Conservation (phyloP, 1,139 yeast species). For the Arxiozyma heterogenica region DNA sequence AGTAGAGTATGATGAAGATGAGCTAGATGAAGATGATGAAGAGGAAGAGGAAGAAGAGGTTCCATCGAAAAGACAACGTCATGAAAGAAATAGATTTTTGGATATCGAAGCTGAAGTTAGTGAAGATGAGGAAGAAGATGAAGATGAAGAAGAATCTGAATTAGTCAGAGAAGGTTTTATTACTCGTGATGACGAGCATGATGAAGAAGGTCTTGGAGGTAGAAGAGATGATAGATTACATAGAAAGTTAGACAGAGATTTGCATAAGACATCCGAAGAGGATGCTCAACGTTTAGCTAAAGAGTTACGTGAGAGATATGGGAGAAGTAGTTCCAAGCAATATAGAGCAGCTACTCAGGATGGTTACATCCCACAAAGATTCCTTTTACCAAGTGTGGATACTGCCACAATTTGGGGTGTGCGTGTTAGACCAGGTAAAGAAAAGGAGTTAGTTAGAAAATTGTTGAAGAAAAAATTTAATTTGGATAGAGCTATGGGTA, state of each 20-base stretch:
- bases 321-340: conserved; percentile 72
- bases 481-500: conserved; percentile 35
- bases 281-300: conserved; percentile 94
- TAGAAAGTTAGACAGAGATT: conserved; percentile 82
- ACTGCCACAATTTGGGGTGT: conserved; percentile 97
- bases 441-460: conserved; percentile 80
- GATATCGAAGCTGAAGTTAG: conserved; percentile 99
- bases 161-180: conserved; percentile 74
- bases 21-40: conserved; percentile 34
- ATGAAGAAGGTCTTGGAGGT: conserved; percentile 40
- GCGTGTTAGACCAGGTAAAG: conserved; percentile 87
- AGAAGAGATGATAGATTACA: conserved; percentile 57
- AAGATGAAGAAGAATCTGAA: conserved; percentile 91
- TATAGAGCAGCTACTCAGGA: conserved; percentile 78
- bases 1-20: conserved; percentile 29
- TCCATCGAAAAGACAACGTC: conserved; percentile 52
- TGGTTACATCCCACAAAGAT: conserved; percentile 82
- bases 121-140: conserved; percentile 93
- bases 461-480: conserved; percentile 64
- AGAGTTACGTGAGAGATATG: conserved; percentile 84
- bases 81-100: conserved; percentile 78
- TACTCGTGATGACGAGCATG: conserved; percentile 54
- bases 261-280: conserved; percentile 84
- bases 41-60: conserved; percentile 56
- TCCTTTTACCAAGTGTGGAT: conserved; percentile 87